Percentiles rank a stretch among this genome's conserved stretches.
phyloP scores from a whole-genome alignment of 2,329 filamentous ascomycete species.

The Bipolaris sorokiniana region DNA sequence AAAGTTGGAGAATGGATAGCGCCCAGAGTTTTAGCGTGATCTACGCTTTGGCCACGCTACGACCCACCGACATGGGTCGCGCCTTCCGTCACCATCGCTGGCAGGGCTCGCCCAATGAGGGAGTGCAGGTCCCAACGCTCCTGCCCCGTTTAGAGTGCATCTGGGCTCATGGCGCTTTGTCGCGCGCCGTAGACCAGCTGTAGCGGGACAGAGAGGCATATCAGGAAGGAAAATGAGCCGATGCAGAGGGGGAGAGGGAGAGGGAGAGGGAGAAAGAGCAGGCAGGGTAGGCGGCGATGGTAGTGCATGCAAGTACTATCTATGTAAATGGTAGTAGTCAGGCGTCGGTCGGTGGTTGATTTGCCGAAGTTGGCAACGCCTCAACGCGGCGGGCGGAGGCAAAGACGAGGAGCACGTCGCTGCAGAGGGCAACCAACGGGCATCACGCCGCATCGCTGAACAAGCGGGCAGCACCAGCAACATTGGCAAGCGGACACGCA shows the following conservation, averaged over 20 bases:
- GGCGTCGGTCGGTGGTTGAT: slow-evolving; percentile 10
- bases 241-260: background rate
- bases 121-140: slow-evolving; percentile 16
- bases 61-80: slow-evolving; percentile 25
- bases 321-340: no score
- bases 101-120: slow-evolving; percentile 28
- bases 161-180: slow-evolving; percentile 12
- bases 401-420: slow-evolving; percentile 10
- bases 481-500: background rate
- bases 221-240: background rate
- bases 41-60: slow-evolving; percentile 18
- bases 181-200: slow-evolving; percentile 1
- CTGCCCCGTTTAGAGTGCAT: slow-evolving; percentile 14
- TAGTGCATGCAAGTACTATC: slow-evolving; percentile 2
- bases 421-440: slow-evolving; percentile 15
- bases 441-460: slow-evolving; percentile 4
- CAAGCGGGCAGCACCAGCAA: background rate
- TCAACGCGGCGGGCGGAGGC: slow-evolving; percentile 23
- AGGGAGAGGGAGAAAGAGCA: no score
- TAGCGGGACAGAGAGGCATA: background rate
- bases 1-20: slow-evolving; percentile 35
- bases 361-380: slow-evolving; percentile 26
- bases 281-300: slow-evolving; percentile 1
- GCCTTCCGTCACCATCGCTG: slow-evolving; percentile 31
- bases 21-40: slow-evolving; percentile 32